These are phyloP conservation scores for Syncephalastrum racemosum DNA, from an alignment of 371 early-diverging fungal species.

Conservation along the genomic window DNA sequence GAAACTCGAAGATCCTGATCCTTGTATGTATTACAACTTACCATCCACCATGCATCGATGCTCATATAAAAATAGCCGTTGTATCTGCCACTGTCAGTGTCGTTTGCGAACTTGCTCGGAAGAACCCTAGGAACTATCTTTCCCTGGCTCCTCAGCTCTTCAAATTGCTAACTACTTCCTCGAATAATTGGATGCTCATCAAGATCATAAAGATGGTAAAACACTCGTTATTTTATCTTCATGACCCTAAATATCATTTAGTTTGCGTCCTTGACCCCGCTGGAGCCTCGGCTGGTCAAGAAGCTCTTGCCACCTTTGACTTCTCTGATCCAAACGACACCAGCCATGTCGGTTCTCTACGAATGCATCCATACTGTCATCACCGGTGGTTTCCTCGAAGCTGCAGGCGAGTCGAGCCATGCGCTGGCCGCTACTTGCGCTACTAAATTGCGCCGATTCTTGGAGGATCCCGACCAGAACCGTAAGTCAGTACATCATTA, in stretches of 20 bases:
- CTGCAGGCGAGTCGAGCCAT: slow-evolving; percentile 61
- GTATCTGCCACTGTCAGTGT: slow-evolving; percentile 92
- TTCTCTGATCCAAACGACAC: slow-evolving; percentile 82
- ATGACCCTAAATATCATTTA: slow-evolving; percentile 21
- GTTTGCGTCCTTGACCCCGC: slow-evolving; percentile 91
- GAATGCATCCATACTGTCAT: slow-evolving; percentile 95
- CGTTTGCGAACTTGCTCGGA: slow-evolving; percentile 91
- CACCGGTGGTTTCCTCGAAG: slow-evolving; percentile 82
- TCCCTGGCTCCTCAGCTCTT: slow-evolving; percentile 93
- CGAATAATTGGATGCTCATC: slow-evolving; percentile 98
- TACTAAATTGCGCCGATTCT: slow-evolving; percentile 79
- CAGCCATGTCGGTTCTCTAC: slow-evolving; percentile 92
- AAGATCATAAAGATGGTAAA: slow-evolving; percentile 93
- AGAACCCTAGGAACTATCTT: slow-evolving; percentile 89
- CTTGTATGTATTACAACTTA: slow-evolving; percentile 59
- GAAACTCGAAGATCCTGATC: slow-evolving; percentile 89
- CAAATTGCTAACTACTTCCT: slow-evolving; percentile 80
- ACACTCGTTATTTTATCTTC: background rate
- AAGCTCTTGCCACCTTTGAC: slow-evolving; percentile 86
- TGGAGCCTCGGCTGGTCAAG: slow-evolving; percentile 90
- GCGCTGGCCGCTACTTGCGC: slow-evolving; percentile 85
- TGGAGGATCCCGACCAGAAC: slow-evolving; percentile 92
- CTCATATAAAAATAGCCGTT: slow-evolving; percentile 58
- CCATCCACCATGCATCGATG: background rate
- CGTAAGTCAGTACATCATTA: slow-evolving; percentile 43